A percentile compares a stretch with the other conserved stretches of the same genome.
phyloP scores from a whole-genome alignment of 1,284 basidiomycete species.

The Pascua sp. region DNA sequence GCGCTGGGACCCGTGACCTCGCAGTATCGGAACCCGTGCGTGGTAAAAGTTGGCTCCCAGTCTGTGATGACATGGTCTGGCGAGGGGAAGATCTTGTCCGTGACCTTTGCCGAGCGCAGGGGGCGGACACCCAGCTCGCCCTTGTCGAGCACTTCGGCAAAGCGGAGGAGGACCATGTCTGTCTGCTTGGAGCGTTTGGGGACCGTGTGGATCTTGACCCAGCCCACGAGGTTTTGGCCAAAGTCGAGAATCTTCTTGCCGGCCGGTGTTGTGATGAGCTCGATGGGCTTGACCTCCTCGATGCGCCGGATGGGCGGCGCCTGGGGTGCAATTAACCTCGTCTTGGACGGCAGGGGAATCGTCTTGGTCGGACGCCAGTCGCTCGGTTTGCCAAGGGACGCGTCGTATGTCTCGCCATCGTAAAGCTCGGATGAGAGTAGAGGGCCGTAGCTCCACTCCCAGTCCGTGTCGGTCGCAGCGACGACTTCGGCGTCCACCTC shows the following conservation, averaged over 20 bases:
- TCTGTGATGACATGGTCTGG: neutral
- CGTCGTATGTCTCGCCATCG: slow-evolving; percentile 35
- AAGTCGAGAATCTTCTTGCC: slow-evolving; percentile 39
- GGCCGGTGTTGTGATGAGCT: slow-evolving; percentile 28
- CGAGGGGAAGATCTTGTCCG: slow-evolving; percentile 12
- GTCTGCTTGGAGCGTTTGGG: slow-evolving; percentile 1
- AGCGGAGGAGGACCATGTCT: slow-evolving; percentile 17
- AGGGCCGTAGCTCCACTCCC: slow-evolving; percentile 22
- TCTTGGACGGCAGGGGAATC: slow-evolving; percentile 15
- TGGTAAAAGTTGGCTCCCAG: slow-evolving; percentile 27
- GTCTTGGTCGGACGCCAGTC: slow-evolving; percentile 5
- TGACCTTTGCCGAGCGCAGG: slow-evolving; percentile 20
- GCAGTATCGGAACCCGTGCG: slow-evolving; percentile 29
- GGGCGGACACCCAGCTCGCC: slow-evolving; percentile 33
- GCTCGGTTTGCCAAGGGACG: neutral
- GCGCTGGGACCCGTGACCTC: slow-evolving; percentile 5
- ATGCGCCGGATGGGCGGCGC: slow-evolving; percentile 32
- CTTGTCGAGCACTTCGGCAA: slow-evolving; percentile 35
- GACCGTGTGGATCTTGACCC: slow-evolving; percentile 25
- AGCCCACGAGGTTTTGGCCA: slow-evolving; percentile 42
- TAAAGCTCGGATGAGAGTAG: slow-evolving; percentile 33
- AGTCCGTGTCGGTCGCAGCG: slow-evolving; percentile 19
- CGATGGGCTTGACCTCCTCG: slow-evolving; percentile 17
- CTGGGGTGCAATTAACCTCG: slow-evolving; percentile 25
- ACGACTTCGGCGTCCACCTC: slow-evolving; percentile 25